phyloP scores from a whole-genome alignment of 2,329 filamentous ascomycete genomes.

The Aspergillus tamarii region DNA sequence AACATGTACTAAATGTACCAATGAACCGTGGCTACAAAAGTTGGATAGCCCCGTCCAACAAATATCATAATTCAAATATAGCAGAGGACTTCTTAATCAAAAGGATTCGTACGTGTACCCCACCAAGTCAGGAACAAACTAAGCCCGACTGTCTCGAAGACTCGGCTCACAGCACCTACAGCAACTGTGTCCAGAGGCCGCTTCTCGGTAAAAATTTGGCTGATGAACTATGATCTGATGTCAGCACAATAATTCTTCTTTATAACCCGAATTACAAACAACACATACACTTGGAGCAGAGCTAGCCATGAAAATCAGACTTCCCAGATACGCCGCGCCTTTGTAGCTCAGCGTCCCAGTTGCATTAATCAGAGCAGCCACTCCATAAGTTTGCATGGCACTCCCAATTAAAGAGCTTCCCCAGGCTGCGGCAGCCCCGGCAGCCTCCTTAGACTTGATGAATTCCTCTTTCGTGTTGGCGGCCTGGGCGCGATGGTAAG shows the following conservation, averaged over 20 bases:
- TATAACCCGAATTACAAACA: too few relatives aligned
- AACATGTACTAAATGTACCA: neutral
- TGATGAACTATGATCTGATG: constrained; percentile 68
- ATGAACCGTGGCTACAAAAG: neutral
- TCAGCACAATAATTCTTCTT: constrained; percentile 1
- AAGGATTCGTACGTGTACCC: constrained; percentile 93
- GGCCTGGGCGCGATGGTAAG: constrained; percentile 87
- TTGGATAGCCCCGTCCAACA: neutral
- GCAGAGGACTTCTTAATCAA: constrained; percentile 64
- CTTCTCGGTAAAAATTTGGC: constrained; percentile 87
- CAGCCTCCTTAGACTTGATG: constrained; percentile 87
- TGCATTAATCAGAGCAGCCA: constrained; percentile 89
- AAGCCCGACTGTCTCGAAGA: constrained; percentile 91
- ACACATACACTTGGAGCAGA: constrained; percentile 79
- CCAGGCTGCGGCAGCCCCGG: constrained; percentile 84
- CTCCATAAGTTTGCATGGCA: constrained; percentile 84
- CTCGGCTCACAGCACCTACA: constrained; percentile 78
- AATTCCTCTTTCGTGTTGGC: constrained; percentile 97
- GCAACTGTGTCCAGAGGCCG: constrained; percentile 87
- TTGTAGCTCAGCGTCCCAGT: constrained; percentile 96
- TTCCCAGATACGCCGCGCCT: constrained; percentile 91
- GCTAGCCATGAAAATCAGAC: constrained; percentile 87
- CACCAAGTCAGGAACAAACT: constrained; percentile 95
- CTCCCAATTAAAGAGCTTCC: constrained; percentile 88
- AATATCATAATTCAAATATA: neutral